Base-by-base conservation (phyloP, 2,329 filamentous ascomycete species). In the Aspergillus hiratsukae region DNA sequence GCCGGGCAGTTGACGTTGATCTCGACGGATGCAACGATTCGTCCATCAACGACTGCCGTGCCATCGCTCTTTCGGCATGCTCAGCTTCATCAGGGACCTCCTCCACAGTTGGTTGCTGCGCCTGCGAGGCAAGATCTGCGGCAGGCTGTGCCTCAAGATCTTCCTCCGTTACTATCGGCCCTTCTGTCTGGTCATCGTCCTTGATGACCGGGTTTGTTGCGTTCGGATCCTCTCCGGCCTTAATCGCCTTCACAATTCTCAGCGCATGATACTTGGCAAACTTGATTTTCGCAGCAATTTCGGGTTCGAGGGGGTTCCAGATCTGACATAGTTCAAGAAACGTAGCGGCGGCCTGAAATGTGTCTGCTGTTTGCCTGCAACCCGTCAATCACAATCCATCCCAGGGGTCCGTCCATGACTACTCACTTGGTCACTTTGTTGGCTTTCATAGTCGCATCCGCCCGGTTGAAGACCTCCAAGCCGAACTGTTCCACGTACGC, bases 241-340 rank as follows among this genome's bases (percentile, higher is more conserved):
- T 94, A 67, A 97, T 83, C 10, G 94, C 94, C 75, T 90, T 96
- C 17, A 89, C 81, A 68, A 99, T 99, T 56, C 94, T 85, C 37
- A 93, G 79, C 2, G 93, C 92, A 72, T 97, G 95, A 82, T 90
- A 99, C 74, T 97, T 99, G 45, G 93, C 91, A 71, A 90, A 99
- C 72, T 95, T 97, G 75, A 93, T 91, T 79, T 96, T 97, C 54
- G 91, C 84, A 41, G 86, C 81, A 21, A 87, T 85, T 68, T 97
- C 91, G 1, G 83, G 76, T 35, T 96, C 90, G 10, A 87, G 77
- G 0, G 83, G 75, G 5, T 86, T 87, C 91, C 93, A 99, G 66
- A 96, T 88, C 61, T 87, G 87, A 55, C 90, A 83, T 4, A 97
- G 80, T 64, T 97, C 91, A 67, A 97, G 86, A 72, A 99, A 97